These are phyloP conservation scores for Solanum clarkiae DNA, from an alignment of 257 asterid species.

Conservation along the genomic window DNA sequence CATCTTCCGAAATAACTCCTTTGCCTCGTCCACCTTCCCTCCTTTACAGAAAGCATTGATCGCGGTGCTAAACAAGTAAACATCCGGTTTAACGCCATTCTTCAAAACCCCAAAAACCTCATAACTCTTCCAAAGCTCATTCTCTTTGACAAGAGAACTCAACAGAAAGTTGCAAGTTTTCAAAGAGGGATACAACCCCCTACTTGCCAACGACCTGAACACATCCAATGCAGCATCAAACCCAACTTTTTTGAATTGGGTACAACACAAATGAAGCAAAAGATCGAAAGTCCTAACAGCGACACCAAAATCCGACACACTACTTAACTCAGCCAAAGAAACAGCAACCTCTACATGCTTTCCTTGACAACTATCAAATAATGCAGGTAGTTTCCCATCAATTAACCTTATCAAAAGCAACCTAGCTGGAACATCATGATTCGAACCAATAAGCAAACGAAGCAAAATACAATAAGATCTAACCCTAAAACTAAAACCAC, in stretches of 20 bases:
- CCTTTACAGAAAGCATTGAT: constrained; percentile 63
- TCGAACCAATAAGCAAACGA: constrained; percentile 44
- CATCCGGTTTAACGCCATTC: constrained; percentile 39
- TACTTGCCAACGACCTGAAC: constrained; percentile 32
- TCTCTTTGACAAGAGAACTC: constrained; percentile 60
- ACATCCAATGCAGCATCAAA: constrained; percentile 43
- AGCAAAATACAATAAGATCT: constrained; percentile 55
- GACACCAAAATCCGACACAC: constrained; percentile 9
- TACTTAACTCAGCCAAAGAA: constrained; percentile 28
- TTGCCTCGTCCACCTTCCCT: constrained; percentile 48
- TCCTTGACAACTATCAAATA: constrained; percentile 14
- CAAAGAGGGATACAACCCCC: constrained; percentile 57
- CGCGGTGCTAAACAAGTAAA: constrained; percentile 58
- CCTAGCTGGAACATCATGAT: constrained; percentile 55
- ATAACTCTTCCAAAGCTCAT: constrained; percentile 38
- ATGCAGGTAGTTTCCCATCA: constrained; percentile 42
- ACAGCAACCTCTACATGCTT: constrained; percentile 42
- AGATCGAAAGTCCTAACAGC: constrained; percentile 46
- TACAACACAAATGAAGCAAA: constrained; percentile 62
- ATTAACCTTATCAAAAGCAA: constrained; percentile 60
- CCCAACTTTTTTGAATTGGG: constrained; percentile 38
- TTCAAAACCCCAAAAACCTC: constrained; percentile 49
- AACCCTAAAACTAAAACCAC: constrained; percentile 43
- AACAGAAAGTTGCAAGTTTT: constrained; percentile 64
- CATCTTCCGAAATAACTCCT: constrained; percentile 47